A percentile compares a stretch with the other conserved stretches of the same genome.
phyloP scores from a whole-genome alignment of 768 basidiomycete genomes.

The Podaxis mareebaensis region DNA sequence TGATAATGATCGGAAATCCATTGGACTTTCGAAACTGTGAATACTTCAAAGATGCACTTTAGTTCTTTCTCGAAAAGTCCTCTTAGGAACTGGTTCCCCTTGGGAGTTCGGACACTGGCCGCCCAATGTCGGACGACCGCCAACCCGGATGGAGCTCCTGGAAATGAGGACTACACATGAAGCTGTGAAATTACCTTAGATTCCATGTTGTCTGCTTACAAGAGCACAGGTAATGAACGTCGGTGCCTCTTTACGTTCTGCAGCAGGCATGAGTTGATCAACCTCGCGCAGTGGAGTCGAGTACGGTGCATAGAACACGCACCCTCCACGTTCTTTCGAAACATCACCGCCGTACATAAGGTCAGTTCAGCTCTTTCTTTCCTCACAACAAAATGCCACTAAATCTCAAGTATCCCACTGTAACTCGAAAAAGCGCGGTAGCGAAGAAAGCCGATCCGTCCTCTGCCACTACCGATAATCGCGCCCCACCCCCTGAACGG shows the following conservation, averaged over 20 bases:
- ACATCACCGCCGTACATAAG: conserved; percentile 6
- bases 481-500: too few relatives aligned
- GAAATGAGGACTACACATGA: background rate
- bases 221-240: background rate
- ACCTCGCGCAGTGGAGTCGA: background rate
- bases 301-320: conserved; percentile 3
- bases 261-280: background rate
- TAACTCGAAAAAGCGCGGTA: background rate
- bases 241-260: background rate
- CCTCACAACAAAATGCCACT: conserved; percentile 10
- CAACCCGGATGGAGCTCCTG: background rate
- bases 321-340: conserved; percentile 10
- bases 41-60: too few relatives aligned
- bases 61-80: too few relatives aligned
- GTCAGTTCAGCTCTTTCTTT: background rate
- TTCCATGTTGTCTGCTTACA: background rate
- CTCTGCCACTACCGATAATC: too few relatives aligned
- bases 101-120: too few relatives aligned
- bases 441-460: background rate
- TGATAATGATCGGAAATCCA: too few relatives aligned
- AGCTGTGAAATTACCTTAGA: background rate
- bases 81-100: too few relatives aligned
- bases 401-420: background rate
- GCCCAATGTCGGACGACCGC: too few relatives aligned
- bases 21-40: too few relatives aligned